A percentile compares a stretch with the other conserved stretches of the same genome.
Evolutionary conservation across 192 early-diverging fungal species (phyloP).

Genomic region (Oehlia diaphana): DNA sequence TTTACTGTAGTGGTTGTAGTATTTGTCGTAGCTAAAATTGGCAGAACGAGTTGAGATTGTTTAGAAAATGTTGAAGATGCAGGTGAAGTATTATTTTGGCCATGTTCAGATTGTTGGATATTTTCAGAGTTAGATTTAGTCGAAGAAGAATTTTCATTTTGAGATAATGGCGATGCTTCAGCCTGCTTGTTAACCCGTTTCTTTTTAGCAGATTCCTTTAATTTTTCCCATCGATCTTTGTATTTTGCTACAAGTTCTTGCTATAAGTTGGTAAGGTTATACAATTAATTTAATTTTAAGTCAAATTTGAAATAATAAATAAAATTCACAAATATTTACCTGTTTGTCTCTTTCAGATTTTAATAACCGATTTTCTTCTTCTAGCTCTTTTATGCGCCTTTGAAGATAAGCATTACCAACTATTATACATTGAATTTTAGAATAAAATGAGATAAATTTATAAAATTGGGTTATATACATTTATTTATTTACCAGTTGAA

Average conservation of each 20-base stretch:
- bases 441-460: not conserved
- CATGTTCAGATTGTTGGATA: too few relatives aligned
- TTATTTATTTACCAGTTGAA: slow-evolving; percentile 29
- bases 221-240: slow-evolving; percentile 75
- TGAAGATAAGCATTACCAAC: slow-evolving; percentile 29
- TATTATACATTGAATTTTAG: not conserved
- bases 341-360: slow-evolving; percentile 53
- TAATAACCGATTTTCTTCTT: slow-evolving; percentile 53
- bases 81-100: too few relatives aligned
- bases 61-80: too few relatives aligned
- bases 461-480: not conserved
- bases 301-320: not conserved
- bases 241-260: slow-evolving; percentile 62
- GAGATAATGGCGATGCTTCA: not conserved
- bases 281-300: not conserved
- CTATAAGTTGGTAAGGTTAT: not conserved
- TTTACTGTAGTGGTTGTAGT: not conserved
- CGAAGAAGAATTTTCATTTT: not conserved
- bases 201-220: slow-evolving; percentile 72
- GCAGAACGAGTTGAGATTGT: not conserved
- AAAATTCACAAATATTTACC: slow-evolving; percentile 7
- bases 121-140: not conserved
- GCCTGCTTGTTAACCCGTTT: not conserved
- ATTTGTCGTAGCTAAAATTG: not conserved
- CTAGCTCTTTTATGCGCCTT: slow-evolving; percentile 55